These are phyloP conservation scores for Starmerella riodocensis DNA, from an alignment of 805 yeast genomes.

Conservation along the genomic window DNA sequence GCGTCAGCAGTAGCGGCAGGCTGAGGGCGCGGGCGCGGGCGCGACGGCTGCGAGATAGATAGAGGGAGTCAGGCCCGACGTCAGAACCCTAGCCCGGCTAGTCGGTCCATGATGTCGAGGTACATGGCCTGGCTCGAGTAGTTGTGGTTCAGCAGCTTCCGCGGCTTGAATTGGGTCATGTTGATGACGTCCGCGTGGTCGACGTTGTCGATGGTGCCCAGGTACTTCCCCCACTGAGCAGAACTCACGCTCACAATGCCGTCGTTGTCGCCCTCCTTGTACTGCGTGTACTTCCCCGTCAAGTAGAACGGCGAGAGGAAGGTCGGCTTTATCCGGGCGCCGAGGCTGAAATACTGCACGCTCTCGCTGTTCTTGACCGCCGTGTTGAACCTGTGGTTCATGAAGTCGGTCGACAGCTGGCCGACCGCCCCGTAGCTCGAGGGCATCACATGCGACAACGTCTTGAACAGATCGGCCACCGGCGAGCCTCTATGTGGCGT, in stretches of 20 bases:
- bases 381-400: constrained; percentile 40
- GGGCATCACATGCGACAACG: constrained; percentile 21
- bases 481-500: constrained; percentile 86
- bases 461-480: constrained; percentile 56
- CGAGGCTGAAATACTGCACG: constrained; percentile 71
- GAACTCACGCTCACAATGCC: constrained; percentile 74
- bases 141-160: constrained; percentile 25
- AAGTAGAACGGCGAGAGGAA: constrained; percentile 48
- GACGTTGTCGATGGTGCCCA: constrained; percentile 63
- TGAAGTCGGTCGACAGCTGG: constrained; percentile 48
- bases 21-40: too few relatives aligned
- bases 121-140: constrained; percentile 61
- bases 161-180: constrained; percentile 34
- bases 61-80: too few relatives aligned
- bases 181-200: constrained; percentile 82
- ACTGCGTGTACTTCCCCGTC: constrained; percentile 51
- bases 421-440: constrained; percentile 33
- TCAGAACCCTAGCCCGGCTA: constrained; percentile 47
- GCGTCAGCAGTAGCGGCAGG: too few relatives aligned
- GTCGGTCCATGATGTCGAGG: constrained; percentile 48
- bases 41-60: too few relatives aligned
- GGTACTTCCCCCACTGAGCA: constrained; percentile 70
- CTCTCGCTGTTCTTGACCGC: constrained; percentile 40
- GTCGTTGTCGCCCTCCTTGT: constrained; percentile 51
- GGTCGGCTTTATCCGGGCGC: constrained; percentile 55